Evolutionary conservation across 768 basidiomycete species (phyloP), one percentile per base, ranked within the genome.

Genomic region (Pleurotus sapidus): DNA sequence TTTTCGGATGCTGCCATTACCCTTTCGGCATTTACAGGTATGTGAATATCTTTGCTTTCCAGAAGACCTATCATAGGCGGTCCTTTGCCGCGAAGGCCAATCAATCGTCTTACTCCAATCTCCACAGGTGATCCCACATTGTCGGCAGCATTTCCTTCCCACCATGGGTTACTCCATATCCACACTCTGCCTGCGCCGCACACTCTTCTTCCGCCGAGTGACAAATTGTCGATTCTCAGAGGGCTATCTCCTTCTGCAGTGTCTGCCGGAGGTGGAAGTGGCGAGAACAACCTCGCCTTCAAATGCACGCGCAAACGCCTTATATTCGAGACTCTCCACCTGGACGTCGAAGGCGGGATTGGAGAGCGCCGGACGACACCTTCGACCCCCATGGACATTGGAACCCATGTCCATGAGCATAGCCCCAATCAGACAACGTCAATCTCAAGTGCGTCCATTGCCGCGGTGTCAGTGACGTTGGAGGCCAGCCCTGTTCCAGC

Each of bases 281-380:
- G 95, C 6, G 95, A 98, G 69, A 98, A 98, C 72, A 98, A 98
- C 65, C 79, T 99, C 6, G 94, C 90, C 11, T 99, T 98, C 80
- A 91, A 88, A 68, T 90, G 92, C 65, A 97, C 88, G 65, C 78
- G 95, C 63, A 93, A 91, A 67, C 77, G 93, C 49, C 78, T 98
- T 57, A 74, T 95, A 18, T 84, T 98, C 63, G 96, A 98, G 74
- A 98, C 94, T 23, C 75, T 98, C 58, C 93, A 96, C 71, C 76
- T 96, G 23, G 88, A 90, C 67, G 75, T 91, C 38, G 91, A 95
- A 68, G 89, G 93, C n/a, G 90, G 93, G 14, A 84, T 93, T 24
- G 77, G 82, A 11, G 90, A 91, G 68, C 77, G 91, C 49, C 81
- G 87, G 60, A 92, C 89, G 8, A 83, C 74, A 4, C 79, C 85